phyloP scores from a whole-genome alignment of 1,139 yeast genomes.

The Geotrichum klebahnii region DNA sequence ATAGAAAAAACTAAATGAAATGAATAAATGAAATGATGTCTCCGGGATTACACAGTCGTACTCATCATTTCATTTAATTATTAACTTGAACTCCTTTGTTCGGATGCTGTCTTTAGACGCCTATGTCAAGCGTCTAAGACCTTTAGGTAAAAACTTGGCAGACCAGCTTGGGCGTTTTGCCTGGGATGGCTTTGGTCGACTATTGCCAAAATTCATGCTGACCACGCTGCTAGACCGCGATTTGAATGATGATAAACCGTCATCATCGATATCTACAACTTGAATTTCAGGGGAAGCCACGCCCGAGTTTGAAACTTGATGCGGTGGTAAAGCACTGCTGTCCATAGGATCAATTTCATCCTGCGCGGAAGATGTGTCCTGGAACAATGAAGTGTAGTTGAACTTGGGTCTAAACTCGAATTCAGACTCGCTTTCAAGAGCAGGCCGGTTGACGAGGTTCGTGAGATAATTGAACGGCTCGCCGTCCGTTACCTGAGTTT shows the following conservation, averaged over 20 bases:
- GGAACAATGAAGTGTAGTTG: conserved; percentile 15
- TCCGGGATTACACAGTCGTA: too few relatives aligned
- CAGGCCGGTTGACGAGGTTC: conserved; percentile 13
- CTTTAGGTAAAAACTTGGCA: not conserved
- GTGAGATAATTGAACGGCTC: conserved; percentile 6
- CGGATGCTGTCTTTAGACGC: too few relatives aligned
- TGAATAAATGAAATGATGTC: too few relatives aligned
- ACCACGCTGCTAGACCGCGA: too few relatives aligned
- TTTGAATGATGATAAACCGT: not conserved
- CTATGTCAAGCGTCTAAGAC: not conserved
- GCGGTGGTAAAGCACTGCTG: not conserved
- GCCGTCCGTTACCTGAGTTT: not conserved
- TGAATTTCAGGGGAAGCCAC: not conserved
- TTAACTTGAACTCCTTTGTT: not conserved
- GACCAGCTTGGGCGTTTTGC: conserved; percentile 3
- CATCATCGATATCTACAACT: not conserved
- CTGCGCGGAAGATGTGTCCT: too few relatives aligned
- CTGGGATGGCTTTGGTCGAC: not conserved
- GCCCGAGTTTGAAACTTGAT: too few relatives aligned
- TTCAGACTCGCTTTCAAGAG: not conserved
- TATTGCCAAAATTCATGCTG: too few relatives aligned
- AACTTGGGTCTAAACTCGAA: not conserved
- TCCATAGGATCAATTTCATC: too few relatives aligned
- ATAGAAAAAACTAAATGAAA: too few relatives aligned
- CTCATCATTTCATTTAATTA: too few relatives aligned